Percentiles rank a stretch among this genome's conserved stretches.
Evolutionary conservation across 306 rosid species (phyloP).

Genomic region (Aeschynomene evenia): DNA sequence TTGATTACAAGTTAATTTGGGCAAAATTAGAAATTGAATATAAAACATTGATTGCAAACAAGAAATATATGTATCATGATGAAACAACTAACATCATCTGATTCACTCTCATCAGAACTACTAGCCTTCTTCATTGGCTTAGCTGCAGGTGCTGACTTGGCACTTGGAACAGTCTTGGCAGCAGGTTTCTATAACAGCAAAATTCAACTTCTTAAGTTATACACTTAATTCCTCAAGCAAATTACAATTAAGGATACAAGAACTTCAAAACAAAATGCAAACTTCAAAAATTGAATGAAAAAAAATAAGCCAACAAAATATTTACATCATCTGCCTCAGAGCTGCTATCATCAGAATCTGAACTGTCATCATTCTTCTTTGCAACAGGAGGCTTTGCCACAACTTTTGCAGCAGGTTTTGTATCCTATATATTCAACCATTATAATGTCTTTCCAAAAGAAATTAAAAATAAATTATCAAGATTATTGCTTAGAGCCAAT

Average conservation of each 20-base stretch:
- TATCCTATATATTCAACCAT: slow-evolving; percentile 19
- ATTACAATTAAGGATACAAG: background rate
- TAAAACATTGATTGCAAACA: background rate
- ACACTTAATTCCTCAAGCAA: background rate
- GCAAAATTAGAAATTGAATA: background rate
- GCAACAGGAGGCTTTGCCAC: slow-evolving; percentile 33
- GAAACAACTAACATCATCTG: slow-evolving; percentile 6
- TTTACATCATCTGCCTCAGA: slow-evolving; percentile 46
- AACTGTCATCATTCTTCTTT: slow-evolving; percentile 40
- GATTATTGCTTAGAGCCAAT: background rate
- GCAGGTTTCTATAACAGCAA: background rate
- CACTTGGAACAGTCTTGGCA: slow-evolving; percentile 13
- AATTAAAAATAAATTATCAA: background rate
- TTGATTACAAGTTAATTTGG: background rate
- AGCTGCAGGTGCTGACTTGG: background rate
- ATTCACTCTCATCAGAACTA: background rate
- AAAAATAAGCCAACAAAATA: background rate
- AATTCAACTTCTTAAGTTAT: background rate
- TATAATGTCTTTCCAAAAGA: background rate
- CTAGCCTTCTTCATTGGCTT: background rate
- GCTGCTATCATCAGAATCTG: slow-evolving; percentile 56
- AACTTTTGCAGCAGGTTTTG: slow-evolving; percentile 30
- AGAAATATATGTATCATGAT: background rate
- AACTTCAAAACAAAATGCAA: background rate
- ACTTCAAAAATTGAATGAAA: too few relatives aligned